Base-by-base conservation (phyloP, 768 basidiomycete genomes). In the Trametes maxima region DNA sequence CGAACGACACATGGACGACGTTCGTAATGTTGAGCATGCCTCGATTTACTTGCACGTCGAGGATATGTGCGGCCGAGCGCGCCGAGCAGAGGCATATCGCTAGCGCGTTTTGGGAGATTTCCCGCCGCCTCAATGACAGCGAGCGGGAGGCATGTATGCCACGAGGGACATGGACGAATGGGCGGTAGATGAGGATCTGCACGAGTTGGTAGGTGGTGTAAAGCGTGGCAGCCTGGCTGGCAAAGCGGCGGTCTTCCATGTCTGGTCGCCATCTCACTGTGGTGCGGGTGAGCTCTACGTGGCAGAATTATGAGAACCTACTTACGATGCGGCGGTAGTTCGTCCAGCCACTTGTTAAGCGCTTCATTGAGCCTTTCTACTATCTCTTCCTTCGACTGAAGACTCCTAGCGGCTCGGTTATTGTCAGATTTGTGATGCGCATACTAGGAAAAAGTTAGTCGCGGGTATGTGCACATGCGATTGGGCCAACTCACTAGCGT, bases 71-170 rank as follows among this genome's bases (percentile, higher is more conserved):
- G 49, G 82, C 84, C 1, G 85, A 79, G 48, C 81, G 81, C 5
- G 85, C 85, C 12, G 89, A 86, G 54, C 83, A 82, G 46, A 64
- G 48, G 48, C 62, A 64, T 16, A 64, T 56, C 10, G 57, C 48
- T 88, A 92, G 55, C 89, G 91, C 0, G 89, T 86, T 21, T 90
- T 77, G 0, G 87, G 90, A 11, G 88, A 88, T 68, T 86, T 85
- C 2, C 81, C 77, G 35, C 25, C 24, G 36, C 36, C 56, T 48
- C 33, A 46, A 13, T 37, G 52, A 22, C 17, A 28, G 13, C 19
- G 42, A 53, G 79, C 79, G 60, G 78, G 37, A 8, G 14, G 43
- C 12, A 1, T 51, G 39, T 5, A 17, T 16, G 0, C n/a, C 46
- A 22, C 60, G 66, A 12, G 67, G 60, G 17, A 61, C 43, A 0